Evolutionary conservation across 257 asterid species (phyloP).

Genomic region (Cordia subcordata): DNA sequence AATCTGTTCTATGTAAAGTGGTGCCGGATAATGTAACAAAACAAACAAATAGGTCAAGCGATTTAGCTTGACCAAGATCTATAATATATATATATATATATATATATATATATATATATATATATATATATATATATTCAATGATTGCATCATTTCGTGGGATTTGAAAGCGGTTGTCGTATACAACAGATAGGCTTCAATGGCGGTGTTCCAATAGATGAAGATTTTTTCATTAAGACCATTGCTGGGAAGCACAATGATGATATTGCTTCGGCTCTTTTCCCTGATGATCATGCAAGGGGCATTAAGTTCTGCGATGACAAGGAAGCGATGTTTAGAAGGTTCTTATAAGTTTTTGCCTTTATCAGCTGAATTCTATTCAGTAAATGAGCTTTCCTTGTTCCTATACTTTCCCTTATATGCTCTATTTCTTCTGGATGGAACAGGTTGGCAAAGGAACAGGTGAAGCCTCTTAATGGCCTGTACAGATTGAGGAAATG

Average conservation of each 20-base stretch:
- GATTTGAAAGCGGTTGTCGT: not conserved
- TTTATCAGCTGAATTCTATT: not conserved
- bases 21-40: not conserved
- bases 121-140: no score
- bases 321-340: conserved; percentile 85
- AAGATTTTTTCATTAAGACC: conserved; percentile 51
- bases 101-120: no score
- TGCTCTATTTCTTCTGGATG: conserved; percentile 6
- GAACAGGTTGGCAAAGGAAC: conserved; percentile 67
- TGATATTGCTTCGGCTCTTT: conserved; percentile 63
- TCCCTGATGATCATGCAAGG: conserved; percentile 74
- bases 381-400: not conserved
- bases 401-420: not conserved
- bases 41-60: not conserved
- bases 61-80: not conserved
- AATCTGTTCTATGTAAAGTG: no score
- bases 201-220: conserved; percentile 76
- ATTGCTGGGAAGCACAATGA: conserved; percentile 89
- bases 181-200: conserved; percentile 71
- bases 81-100: no score
- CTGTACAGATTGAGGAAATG: conserved; percentile 61
- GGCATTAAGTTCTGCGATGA: conserved; percentile 71
- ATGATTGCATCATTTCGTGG: not conserved
- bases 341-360: conserved; percentile 24
- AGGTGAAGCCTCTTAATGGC: conserved; percentile 66